Evolutionary conservation across 495 filamentous ascomycete species (phyloP).

Genomic region (Penicillium herquei): DNA sequence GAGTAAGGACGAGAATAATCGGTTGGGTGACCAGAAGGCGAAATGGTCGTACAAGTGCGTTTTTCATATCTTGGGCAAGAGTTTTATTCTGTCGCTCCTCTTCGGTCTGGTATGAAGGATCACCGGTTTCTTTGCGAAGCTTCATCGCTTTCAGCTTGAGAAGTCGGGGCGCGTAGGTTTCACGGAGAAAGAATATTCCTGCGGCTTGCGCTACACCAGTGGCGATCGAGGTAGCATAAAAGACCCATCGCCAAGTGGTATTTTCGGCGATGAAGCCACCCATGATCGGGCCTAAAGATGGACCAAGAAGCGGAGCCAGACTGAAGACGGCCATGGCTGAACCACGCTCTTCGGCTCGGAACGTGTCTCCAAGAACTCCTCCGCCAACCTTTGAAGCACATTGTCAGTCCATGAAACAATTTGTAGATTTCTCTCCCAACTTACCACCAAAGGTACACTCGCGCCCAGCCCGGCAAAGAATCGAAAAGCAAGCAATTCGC

Average conservation of each 20-base stretch:
- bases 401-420: neutral
- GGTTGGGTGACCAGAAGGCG: slow-evolving; percentile 56
- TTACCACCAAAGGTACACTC: slow-evolving; percentile 50
- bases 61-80: slow-evolving; percentile 40
- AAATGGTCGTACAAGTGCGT: slow-evolving; percentile 54
- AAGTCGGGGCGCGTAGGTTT: slow-evolving; percentile 68
- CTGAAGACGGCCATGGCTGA: slow-evolving; percentile 63
- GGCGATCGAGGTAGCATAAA: slow-evolving; percentile 61
- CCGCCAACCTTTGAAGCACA: slow-evolving; percentile 46
- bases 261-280: slow-evolving; percentile 68
- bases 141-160: slow-evolving; percentile 54
- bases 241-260: slow-evolving; percentile 70
- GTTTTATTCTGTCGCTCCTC: slow-evolving; percentile 52
- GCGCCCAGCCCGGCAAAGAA: slow-evolving; percentile 60
- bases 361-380: slow-evolving; percentile 63
- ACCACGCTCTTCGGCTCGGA: slow-evolving; percentile 61
- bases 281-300: slow-evolving; percentile 62
- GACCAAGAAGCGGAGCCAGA: slow-evolving; percentile 64
- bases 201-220: slow-evolving; percentile 60
- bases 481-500: slow-evolving; percentile 53
- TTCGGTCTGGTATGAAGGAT: slow-evolving; percentile 60
- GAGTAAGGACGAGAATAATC: slow-evolving; percentile 58
- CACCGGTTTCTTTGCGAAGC: slow-evolving; percentile 64
- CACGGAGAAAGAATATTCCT: slow-evolving; percentile 66
- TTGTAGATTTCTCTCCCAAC: slow-evolving; percentile 8